A percentile compares a stretch with the other conserved stretches of the same genome.
phyloP scores from a whole-genome alignment of 2,329 filamentous ascomycete genomes.

The Apiospora saccharicola region DNA sequence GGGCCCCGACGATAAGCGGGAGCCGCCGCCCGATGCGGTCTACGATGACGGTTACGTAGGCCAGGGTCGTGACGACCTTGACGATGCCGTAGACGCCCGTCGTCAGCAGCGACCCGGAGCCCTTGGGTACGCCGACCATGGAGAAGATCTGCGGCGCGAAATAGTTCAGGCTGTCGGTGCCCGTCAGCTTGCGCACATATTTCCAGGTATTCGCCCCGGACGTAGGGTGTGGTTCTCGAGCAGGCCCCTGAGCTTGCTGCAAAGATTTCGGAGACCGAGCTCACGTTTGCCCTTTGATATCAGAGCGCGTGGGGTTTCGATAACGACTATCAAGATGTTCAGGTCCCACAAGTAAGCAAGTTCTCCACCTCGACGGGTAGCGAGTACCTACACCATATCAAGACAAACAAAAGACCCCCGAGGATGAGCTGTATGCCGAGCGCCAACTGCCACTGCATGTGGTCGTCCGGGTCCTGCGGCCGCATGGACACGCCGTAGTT shows the following conservation, averaged over 20 bases:
- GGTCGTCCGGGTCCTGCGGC: no score
- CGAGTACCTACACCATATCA: constrained; percentile 41
- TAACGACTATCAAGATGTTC: constrained; percentile 33
- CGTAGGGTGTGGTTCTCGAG: constrained; percentile 47
- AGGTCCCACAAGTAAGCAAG: no score
- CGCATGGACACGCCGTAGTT: constrained; percentile 38
- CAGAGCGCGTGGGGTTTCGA: constrained; percentile 45
- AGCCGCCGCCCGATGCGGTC: constrained; percentile 43
- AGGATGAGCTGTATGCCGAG: constrained; percentile 49
- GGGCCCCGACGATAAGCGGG: constrained; percentile 41
- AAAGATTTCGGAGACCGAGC: constrained; percentile 45
- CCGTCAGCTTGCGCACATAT: constrained; percentile 48
- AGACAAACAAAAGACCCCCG: constrained; percentile 44
- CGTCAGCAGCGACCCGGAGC: constrained; percentile 44
- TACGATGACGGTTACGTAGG: constrained; percentile 44
- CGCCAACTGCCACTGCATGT: constrained; percentile 46
- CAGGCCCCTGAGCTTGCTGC: constrained; percentile 47
- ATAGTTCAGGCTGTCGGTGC: constrained; percentile 51
- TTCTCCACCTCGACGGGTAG: no score
- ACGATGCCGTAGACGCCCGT: constrained; percentile 47
- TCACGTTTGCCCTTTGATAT: constrained; percentile 46
- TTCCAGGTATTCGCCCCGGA: constrained; percentile 48
- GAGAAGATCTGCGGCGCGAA: constrained; percentile 49
- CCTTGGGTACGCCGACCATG: constrained; percentile 46
- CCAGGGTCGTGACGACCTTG: constrained; percentile 41